These are phyloP conservation scores for Fusarium sulawesiense DNA, from an alignment of 2,329 filamentous ascomycete species.

Conservation along the genomic window DNA sequence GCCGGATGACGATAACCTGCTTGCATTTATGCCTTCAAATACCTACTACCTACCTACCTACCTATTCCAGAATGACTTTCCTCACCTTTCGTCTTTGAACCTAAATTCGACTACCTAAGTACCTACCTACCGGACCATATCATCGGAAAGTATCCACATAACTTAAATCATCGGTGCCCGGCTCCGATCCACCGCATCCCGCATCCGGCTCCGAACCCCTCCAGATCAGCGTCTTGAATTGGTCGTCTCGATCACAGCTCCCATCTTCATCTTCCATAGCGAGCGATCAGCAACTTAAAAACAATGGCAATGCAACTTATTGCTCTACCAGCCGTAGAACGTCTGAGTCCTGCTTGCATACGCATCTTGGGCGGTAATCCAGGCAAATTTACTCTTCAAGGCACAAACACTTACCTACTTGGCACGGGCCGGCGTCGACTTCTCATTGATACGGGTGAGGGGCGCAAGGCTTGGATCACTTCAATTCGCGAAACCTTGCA, in stretches of 20 bases:
- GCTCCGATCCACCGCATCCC: conserved; percentile 23
- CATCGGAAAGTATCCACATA: neutral
- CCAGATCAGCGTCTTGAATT: conserved; percentile 2
- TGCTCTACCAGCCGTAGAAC: conserved; percentile 77
- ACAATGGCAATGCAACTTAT: conserved; percentile 71
- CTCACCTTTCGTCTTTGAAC: neutral
- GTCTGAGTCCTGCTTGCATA: conserved; percentile 81
- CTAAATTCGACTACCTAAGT: neutral
- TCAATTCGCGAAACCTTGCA: conserved; percentile 73
- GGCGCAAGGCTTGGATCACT: conserved; percentile 76
- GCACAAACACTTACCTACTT: conserved; percentile 95
- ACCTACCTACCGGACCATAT: neutral
- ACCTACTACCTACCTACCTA: neutral
- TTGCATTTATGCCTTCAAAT: neutral
- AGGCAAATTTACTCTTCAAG: conserved; percentile 79
- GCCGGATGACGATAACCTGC: conserved; percentile 25
- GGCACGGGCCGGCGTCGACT: conserved; percentile 79
- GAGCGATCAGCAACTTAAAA: neutral
- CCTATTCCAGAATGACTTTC: neutral
- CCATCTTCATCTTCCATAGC: neutral
- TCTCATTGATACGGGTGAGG: conserved; percentile 91
- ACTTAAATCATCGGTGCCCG: conserved; percentile 13
- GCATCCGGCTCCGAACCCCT: conserved; percentile 33
- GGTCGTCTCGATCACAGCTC: neutral
- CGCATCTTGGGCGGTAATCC: conserved; percentile 92